phyloP scores from a whole-genome alignment of 805 yeast genomes.

The Kodamaea sagamina region DNA sequence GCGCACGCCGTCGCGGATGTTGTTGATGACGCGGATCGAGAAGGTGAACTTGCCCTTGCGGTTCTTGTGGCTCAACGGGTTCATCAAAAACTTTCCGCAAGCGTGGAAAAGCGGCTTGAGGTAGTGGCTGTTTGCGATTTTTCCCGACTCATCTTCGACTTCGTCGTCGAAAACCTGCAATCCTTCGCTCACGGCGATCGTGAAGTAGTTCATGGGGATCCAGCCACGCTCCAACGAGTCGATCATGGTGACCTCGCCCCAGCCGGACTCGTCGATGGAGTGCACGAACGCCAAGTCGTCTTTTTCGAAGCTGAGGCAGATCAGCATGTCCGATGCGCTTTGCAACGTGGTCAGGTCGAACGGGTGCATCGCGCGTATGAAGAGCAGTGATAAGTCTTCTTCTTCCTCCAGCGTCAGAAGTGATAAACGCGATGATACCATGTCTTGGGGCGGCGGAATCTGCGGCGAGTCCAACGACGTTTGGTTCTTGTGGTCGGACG shows the following conservation, averaged over 20 bases:
- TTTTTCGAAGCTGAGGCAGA: constrained; percentile 70
- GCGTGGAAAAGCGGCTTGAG: constrained; percentile 57
- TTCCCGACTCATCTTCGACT: constrained; percentile 32
- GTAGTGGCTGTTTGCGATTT: constrained; percentile 46
- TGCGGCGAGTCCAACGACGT: constrained; percentile 2
- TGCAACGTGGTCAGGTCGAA: constrained; percentile 62
- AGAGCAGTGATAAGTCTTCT: constrained; percentile 52
- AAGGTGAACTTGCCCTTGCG: constrained; percentile 49
- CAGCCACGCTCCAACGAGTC: constrained; percentile 70
- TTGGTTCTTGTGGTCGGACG: background rate
- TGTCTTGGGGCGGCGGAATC: constrained; percentile 6
- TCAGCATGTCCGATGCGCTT: constrained; percentile 64
- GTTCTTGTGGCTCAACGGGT: constrained; percentile 56
- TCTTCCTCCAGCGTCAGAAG: constrained; percentile 25
- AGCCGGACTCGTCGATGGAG: constrained; percentile 76
- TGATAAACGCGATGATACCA: constrained; percentile 5
- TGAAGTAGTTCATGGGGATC: constrained; percentile 83
- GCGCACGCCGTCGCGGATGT: constrained; percentile 73
- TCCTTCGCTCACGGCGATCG: constrained; percentile 39
- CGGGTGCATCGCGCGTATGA: constrained; percentile 58
- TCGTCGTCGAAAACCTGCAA: constrained; percentile 15
- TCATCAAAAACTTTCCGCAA: constrained; percentile 64
- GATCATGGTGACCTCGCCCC: constrained; percentile 82
- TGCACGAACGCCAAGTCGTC: constrained; percentile 77
- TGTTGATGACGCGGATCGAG: constrained; percentile 57